Evolutionary conservation across 2,329 filamentous ascomycete genomes (phyloP).

Genomic region (Daldinia sp.): DNA sequence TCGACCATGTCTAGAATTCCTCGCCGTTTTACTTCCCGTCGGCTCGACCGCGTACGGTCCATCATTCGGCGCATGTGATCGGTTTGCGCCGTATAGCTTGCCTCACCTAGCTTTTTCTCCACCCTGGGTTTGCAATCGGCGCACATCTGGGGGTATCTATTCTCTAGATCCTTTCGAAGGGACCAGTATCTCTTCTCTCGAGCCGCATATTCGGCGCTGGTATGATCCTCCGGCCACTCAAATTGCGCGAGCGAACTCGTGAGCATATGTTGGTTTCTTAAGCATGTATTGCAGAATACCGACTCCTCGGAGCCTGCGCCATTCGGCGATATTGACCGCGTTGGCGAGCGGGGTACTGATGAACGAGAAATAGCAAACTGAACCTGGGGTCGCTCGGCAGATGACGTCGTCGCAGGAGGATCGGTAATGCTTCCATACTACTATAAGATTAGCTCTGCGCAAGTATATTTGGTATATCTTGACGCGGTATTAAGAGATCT

Average conservation of each 20-base stretch:
- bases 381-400: conserved; percentile 52
- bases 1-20: conserved; percentile 56
- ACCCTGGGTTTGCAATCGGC: conserved; percentile 79
- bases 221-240: conserved; percentile 70
- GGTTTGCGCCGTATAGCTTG: conserved; percentile 84
- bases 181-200: conserved; percentile 74
- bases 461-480: neutral
- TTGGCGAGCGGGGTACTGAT: conserved; percentile 41
- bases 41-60: conserved; percentile 65
- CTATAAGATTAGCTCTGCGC: conserved; percentile 31
- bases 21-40: conserved; percentile 50
- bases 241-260: conserved; percentile 81
- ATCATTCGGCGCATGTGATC: conserved; percentile 80
- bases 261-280: conserved; percentile 88
- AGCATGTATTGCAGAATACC: conserved; percentile 77
- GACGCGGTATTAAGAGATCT: conserved; percentile 23
- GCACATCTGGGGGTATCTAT: conserved; percentile 89
- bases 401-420: conserved; percentile 72
- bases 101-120: conserved; percentile 71
- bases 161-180: conserved; percentile 77
- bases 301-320: conserved; percentile 47
- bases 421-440: conserved; percentile 91
- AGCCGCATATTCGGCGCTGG: conserved; percentile 72
- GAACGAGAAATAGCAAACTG: conserved; percentile 58
- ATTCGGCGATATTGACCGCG: conserved; percentile 46